A percentile compares a stretch with the other conserved stretches of the same genome.
phyloP scores from a whole-genome alignment of 2,329 filamentous ascomycete species.

The Lithohypha guttulata region DNA sequence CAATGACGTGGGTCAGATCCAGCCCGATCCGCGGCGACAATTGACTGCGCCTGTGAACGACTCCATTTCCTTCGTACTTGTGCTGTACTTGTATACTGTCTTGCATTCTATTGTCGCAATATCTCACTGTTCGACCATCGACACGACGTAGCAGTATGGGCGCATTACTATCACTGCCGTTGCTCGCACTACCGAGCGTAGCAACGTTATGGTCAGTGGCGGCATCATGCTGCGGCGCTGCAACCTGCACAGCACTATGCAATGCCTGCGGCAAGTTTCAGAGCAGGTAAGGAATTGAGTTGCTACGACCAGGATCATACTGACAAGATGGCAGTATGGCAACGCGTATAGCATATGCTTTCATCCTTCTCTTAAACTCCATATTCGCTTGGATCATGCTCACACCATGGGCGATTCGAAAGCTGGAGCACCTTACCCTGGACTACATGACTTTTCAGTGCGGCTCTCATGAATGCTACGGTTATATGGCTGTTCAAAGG shows the following conservation, averaged over 20 bases:
- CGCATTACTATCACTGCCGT: slow-evolving; percentile 76
- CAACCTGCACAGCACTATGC: slow-evolving; percentile 91
- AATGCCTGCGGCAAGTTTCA: slow-evolving; percentile 93
- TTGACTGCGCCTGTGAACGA: no score
- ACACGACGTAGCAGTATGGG: slow-evolving; percentile 53
- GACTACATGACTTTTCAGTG: slow-evolving; percentile 96
- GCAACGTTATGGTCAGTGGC: slow-evolving; percentile 71
- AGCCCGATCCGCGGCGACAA: no score
- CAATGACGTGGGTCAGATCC: no score
- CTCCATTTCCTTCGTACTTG: no score
- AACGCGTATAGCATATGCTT: slow-evolving; percentile 89
- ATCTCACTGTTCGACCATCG: no score
- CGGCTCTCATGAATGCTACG: slow-evolving; percentile 79
- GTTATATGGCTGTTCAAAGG: slow-evolving; percentile 90
- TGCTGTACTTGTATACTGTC: no score
- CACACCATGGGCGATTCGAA: slow-evolving; percentile 95
- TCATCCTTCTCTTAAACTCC: slow-evolving; percentile 91
- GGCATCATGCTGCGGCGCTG: slow-evolving; percentile 90
- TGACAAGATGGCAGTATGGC: slow-evolving; percentile 55
- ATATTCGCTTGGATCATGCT: slow-evolving; percentile 99
- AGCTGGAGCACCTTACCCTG: slow-evolving; percentile 79
- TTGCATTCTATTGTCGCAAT: no score
- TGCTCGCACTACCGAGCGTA: slow-evolving; percentile 77
- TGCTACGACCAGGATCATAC: neutral
- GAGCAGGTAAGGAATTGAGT: slow-evolving; percentile 62